These are phyloP conservation scores for Macrocybe gigantea DNA, from an alignment of 768 basidiomycete species.

Conservation along the genomic window DNA sequence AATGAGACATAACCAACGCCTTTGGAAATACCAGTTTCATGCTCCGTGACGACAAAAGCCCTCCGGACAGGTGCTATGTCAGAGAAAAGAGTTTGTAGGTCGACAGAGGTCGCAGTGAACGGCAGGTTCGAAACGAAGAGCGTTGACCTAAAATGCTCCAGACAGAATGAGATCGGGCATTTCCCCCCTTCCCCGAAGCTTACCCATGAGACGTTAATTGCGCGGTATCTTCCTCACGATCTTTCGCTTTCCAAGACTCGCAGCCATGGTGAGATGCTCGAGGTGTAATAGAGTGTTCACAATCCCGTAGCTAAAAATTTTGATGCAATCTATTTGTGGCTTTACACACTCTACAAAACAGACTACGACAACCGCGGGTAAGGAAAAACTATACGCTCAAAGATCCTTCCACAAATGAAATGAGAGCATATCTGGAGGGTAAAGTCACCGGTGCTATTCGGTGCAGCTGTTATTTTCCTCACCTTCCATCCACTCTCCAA, in stretches of 20 bases:
- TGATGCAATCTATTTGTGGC: too few species aligned
- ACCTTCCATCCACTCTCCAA: slow-evolving; percentile 84
- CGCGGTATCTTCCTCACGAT: slow-evolving; percentile 26
- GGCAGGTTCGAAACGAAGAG: slow-evolving; percentile 93
- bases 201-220: slow-evolving; percentile 25
- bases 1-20: slow-evolving; percentile 97
- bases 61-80: slow-evolving; percentile 92
- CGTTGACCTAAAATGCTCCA: slow-evolving; percentile 50
- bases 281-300: too few species aligned
- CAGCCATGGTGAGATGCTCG: slow-evolving; percentile 8
- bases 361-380: too few species aligned
- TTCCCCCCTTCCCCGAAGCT: slow-evolving; percentile 1
- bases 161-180: slow-evolving; percentile 3
- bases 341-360: too few species aligned
- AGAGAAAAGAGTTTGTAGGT: slow-evolving; percentile 90
- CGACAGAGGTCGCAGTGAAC: slow-evolving; percentile 83
- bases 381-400: neutral
- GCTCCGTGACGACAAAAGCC: slow-evolving; percentile 88
- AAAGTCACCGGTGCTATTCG: neutral
- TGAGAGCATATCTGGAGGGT: slow-evolving; percentile 35
- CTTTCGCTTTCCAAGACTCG: slow-evolving; percentile 40
- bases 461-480: slow-evolving; percentile 13
- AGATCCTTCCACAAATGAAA: slow-evolving; percentile 11
- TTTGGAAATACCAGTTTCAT: slow-evolving; percentile 71
- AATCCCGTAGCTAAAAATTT: too few species aligned